Evolutionary conservation across 2,329 filamentous ascomycete species (phyloP), one percentile per base, ranked within the genome.

Genomic region (Rugonectria rugulosa): DNA sequence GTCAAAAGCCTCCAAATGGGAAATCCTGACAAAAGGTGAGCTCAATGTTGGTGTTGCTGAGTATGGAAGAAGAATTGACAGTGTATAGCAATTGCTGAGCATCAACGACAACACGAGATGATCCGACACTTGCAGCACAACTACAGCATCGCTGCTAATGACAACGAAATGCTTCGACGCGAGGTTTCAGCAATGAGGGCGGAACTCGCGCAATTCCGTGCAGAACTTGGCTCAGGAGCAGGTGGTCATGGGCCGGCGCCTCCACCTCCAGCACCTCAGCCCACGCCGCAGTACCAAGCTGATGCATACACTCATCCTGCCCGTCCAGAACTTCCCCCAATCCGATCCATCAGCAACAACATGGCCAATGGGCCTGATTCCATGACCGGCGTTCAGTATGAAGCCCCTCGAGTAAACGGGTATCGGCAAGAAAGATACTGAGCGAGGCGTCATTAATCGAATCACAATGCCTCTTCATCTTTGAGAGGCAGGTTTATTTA

Each of bases 1-100:
- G 2, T 89, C 88, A 20, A 96, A 95, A 71, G 91, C 91, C 0
- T 93, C 90, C 63, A 96, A 96, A 66, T 96, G 91, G 91, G 91
- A 96, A 66, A 92, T 94, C 43, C 71, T 96, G 14, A 92, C 89
- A 3, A 94, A 94, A 79, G 89, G 91, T 93, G 77, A 59, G 81
- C 70, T 6, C 10, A 26, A 26, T 17, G n/a, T 1, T 31, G 6
- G 34, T n/a, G 15, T 29, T 23, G 6, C 10, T 34, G 14, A 55
- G 11, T 32, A 20, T n/a, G 19, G 6, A 14, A 24, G 40, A 8
- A 11, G 5, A 10, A 49, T 65, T 68, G 56, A 64, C 49, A 11
- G 12, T 2, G 21, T n/a, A 27, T 58, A 87, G 85, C 85, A 15
- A 88, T 88, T 54, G 76, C 81, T 19, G 85, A 88, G 63, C 83